Evolutionary conservation across 1,284 basidiomycete genomes (phyloP).

Genomic region (Fomitiporia mediterranea): DNA sequence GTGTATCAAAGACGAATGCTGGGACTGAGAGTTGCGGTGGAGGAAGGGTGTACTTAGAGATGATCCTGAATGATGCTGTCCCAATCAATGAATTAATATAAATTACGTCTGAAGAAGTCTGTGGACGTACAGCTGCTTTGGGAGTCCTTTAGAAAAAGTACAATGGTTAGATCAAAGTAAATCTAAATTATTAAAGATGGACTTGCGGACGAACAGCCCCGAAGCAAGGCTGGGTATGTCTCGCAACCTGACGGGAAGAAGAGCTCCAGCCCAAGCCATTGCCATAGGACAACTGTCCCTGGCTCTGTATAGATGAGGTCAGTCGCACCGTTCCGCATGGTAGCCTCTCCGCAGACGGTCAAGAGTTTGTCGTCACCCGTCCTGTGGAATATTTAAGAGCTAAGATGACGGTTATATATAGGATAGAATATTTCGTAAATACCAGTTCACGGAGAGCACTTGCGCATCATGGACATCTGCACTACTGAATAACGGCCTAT

Average conservation of each 20-base stretch:
- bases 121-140: slow-evolving; percentile 55
- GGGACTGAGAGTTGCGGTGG: slow-evolving; percentile 39
- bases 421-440: too few relatives aligned
- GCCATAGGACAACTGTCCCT: slow-evolving; percentile 57
- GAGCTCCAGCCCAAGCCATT: slow-evolving; percentile 59
- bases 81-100: background rate
- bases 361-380: slow-evolving; percentile 53
- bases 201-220: slow-evolving; percentile 59
- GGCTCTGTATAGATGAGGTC: slow-evolving; percentile 25
- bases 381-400: slow-evolving; percentile 36
- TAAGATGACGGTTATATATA: background rate
- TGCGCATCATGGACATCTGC: slow-evolving; percentile 59
- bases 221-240: slow-evolving; percentile 37
- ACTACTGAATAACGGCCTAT: slow-evolving; percentile 70
- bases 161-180: background rate
- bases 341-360: slow-evolving; percentile 55
- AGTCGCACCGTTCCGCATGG: slow-evolving; percentile 41
- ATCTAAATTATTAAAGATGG: background rate
- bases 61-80: slow-evolving; percentile 56
- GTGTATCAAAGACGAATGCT: slow-evolving; percentile 41
- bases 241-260: slow-evolving; percentile 52
- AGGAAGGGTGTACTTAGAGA: slow-evolving; percentile 38
- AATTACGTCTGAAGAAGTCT: too few relatives aligned
- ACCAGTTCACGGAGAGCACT: slow-evolving; percentile 62
- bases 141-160: slow-evolving; percentile 48